phyloP scores from a whole-genome alignment of 352 stramenopile species.

The Discostella stelligera region DNA sequence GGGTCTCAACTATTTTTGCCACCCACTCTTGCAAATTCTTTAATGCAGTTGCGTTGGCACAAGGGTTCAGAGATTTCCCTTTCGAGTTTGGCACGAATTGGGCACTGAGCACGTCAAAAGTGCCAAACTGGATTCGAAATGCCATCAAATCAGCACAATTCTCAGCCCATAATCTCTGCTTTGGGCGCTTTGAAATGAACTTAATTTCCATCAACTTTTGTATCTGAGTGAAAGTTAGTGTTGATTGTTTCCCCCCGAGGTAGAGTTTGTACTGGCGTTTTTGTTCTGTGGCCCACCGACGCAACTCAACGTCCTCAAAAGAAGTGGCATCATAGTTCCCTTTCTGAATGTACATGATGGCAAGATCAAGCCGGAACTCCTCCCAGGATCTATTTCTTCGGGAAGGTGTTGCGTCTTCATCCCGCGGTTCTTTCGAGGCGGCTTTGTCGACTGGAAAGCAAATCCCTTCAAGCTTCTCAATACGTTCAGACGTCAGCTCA shows the following conservation, averaged over 20 bases:
- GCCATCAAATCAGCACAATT: constrained; percentile 35
- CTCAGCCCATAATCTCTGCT: constrained; percentile 29
- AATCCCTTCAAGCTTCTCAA: constrained; percentile 37
- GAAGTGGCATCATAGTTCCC: constrained; percentile 32
- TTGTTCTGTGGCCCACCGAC: constrained; percentile 39
- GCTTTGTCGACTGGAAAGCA: constrained; percentile 31
- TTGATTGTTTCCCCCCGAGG: constrained; percentile 27
- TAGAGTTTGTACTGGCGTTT: constrained; percentile 39
- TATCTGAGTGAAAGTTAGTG: constrained; percentile 29
- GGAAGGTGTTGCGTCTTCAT: constrained; percentile 14
- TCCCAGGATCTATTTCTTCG: constrained; percentile 35
- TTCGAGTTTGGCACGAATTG: constrained; percentile 17
- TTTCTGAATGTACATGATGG: constrained; percentile 40
- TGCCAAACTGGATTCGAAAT: constrained; percentile 39
- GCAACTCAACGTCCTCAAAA: constrained; percentile 31
- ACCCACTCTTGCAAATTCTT: constrained; percentile 33
- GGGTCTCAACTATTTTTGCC: constrained; percentile 14
- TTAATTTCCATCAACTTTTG: constrained; percentile 43
- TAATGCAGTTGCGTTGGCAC: constrained; percentile 10
- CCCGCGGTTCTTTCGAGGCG: constrained; percentile 14
- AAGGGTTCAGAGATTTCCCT: constrained; percentile 5
- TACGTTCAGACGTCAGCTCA: constrained; percentile 21
- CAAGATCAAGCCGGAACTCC: constrained; percentile 38
- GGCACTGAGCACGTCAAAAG: constrained; percentile 29
- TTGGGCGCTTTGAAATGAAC: constrained; percentile 36